Evolutionary conservation across 805 yeast species (phyloP), one percentile per base, ranked within the genome.

Genomic region (Starmerella vaccinii): DNA sequence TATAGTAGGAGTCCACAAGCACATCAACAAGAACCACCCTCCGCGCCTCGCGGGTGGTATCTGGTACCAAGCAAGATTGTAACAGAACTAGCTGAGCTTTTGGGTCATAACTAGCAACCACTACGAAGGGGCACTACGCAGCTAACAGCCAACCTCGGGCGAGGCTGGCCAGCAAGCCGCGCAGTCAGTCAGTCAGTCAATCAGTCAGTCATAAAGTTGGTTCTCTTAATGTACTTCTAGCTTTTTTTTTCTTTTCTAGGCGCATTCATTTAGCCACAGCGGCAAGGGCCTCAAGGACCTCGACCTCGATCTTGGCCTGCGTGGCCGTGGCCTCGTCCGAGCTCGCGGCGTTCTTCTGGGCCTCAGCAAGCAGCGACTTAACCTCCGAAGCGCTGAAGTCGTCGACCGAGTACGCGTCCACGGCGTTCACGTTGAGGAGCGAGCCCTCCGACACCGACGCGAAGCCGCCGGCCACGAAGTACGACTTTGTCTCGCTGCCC

Each of bases 371-470:
- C 68, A 85, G 80, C 53, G 80, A 64, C 76, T 80, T 85, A 69
- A 89, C 81, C 62, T 84, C 79, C 60, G 65, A 84, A 38, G 80
- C 72, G 50, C 88, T 85, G 72, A 90, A 87, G 56, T 86, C 80
- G 58, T 87, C 90, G 62, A 92, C 76, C 66, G 92, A 85, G 75
- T 80, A 86, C 40, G 97, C 98, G 75, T 92, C 98, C 63, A 87
- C 83, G 58, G 97, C 89, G 66, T 92, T 84, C 70, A 92, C 82
- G 66, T 85, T 80, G 68, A 92, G 76, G 62, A 82, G 77, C 60
- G 95, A 88, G 65, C 86, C 94, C 71, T 96, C 97, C 69, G 85
- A 89, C 59, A 92, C 95, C 52, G 95, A 80, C 54, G 96, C 97
- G 65, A 90, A 84, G 61, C 98, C 98, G 60, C 97, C 97, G 56